These are phyloP conservation scores for Yamagishiella unicocca DNA, from an alignment of 139 green algal species.

Conservation along the genomic window DNA sequence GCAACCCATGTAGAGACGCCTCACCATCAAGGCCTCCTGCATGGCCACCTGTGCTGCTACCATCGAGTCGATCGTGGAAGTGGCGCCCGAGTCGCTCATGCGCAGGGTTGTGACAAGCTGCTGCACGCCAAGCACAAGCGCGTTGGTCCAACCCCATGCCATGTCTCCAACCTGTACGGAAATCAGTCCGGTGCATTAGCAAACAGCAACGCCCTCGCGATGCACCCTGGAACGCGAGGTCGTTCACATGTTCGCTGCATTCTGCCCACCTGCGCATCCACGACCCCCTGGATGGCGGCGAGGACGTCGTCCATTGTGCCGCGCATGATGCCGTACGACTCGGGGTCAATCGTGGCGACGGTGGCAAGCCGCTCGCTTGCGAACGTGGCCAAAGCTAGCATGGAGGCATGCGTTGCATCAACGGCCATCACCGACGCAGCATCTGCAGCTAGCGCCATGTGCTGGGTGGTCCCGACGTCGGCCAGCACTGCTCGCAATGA, in stretches of 20 bases:
- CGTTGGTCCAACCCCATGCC: constrained; percentile 51
- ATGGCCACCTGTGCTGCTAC: constrained; percentile 59
- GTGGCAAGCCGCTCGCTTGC: constrained; percentile 42
- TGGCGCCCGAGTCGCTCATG: not conserved
- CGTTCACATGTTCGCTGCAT: no score
- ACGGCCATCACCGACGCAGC: constrained; percentile 14
- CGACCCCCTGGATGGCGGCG: constrained; percentile 7
- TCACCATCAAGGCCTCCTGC: constrained; percentile 42
- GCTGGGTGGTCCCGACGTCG: constrained; percentile 6
- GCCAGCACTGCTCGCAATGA: constrained; percentile 23
- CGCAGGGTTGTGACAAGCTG: constrained; percentile 56
- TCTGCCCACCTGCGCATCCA: constrained; percentile 25
- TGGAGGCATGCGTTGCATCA: not conserved
- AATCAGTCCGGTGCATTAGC: no score
- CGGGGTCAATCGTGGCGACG: constrained; percentile 52
- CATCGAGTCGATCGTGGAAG: constrained; percentile 50
- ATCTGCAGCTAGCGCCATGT: not conserved
- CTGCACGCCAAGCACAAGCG: constrained; percentile 65
- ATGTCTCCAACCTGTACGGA: not conserved
- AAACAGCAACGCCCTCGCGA: not conserved
- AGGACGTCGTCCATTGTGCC: constrained; percentile 40
- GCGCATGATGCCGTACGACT: constrained; percentile 45
- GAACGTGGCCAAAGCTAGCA: constrained; percentile 48
- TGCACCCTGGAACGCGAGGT: not conserved
- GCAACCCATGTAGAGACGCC: not conserved